Base-by-base conservation (phyloP, 768 basidiomycete species). In the Tylopilus sp. region DNA sequence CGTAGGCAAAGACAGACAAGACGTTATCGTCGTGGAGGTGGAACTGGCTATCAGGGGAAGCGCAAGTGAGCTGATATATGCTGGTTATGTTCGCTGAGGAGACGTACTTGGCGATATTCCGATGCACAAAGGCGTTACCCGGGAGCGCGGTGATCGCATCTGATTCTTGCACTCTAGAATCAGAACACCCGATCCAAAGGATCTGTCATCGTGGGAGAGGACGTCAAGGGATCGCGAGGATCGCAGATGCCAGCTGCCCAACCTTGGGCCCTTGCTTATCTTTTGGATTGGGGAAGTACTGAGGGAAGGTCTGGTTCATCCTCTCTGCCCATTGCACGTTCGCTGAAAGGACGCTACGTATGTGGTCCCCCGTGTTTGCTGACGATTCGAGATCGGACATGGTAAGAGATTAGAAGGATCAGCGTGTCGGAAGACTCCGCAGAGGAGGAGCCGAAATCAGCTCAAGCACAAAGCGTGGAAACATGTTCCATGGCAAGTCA, bases 101-200 rank as follows among this genome's bases (percentile, higher is more conserved):
- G 29, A 71, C 80, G 54, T 61, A 89, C 85, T 94, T 94, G 48
- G 91, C 92, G 58, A 95, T 85, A 70, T 94, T 94, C 43, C 92
- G 76, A 70, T 92, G 85, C 26, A 87, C 84, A 62, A 95, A 94
- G 55, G 89, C 81, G 40, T 86, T 86, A 48, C 92, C 91, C 0
- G 92, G 92, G 57, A 77, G 77, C 10, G 82, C 74, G 31, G 75
- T 81, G 31, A 83, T 84, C 52, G 89, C 73, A 58, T 89, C 85
- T 31, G 82, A 82, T 67, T 92, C 91, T 19, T 89, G 90, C 3
- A 92, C 87, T 57, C 92, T 78, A 12, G 90, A 93, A 68, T 95
- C 92, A 33, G 90, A 79, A 68, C 87, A 90, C 45, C 87, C 86
- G 63, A 90, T 81, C 87, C 86, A 90, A 60, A 88, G 80, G 12